Evolutionary conservation across 257 asterid genomes (phyloP).

Genomic region (Catharanthus roseus): DNA sequence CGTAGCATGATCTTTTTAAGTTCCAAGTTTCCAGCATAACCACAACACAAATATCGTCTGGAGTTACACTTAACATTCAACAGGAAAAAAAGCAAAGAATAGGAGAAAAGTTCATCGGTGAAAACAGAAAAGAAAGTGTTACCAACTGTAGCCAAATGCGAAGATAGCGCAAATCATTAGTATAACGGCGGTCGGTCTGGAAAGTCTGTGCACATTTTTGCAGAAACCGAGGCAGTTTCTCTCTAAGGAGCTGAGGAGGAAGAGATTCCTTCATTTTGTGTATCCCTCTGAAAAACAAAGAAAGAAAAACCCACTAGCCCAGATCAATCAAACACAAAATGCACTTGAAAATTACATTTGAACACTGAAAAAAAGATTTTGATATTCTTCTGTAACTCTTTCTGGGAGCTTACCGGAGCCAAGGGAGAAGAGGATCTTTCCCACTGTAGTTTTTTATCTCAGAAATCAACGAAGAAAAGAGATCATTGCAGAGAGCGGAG

Average conservation of each 20-base stretch:
- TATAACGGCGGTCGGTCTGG: conserved; percentile 58
- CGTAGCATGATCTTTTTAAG: not conserved
- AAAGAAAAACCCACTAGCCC: not conserved
- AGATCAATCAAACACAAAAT: not conserved
- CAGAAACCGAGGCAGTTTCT: conserved; percentile 90
- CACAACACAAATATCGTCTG: no score
- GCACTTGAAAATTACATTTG: not conserved
- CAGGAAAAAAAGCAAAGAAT: not conserved
- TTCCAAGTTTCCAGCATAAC: not conserved
- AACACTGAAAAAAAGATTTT: not conserved
- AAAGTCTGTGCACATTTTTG: conserved; percentile 89
- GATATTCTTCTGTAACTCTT: not conserved
- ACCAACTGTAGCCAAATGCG: conserved; percentile 96
- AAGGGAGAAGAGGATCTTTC: conserved; percentile 80
- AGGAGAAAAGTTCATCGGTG: not conserved
- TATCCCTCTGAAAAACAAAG: conserved; percentile 53
- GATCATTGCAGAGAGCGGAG: conserved; percentile 33
- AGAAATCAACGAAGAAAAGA: conserved; percentile 65
- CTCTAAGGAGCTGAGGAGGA: conserved; percentile 65
- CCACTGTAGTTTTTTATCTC: conserved; percentile 77
- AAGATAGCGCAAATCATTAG: conserved; percentile 84
- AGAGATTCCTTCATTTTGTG: conserved; percentile 63
- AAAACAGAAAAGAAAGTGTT: conserved; percentile 9
- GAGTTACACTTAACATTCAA: no score
- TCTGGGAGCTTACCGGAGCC: conserved; percentile 65